Evolutionary conservation across 768 basidiomycete genomes (phyloP).

Genomic region (Leccinum subtestaceum): DNA sequence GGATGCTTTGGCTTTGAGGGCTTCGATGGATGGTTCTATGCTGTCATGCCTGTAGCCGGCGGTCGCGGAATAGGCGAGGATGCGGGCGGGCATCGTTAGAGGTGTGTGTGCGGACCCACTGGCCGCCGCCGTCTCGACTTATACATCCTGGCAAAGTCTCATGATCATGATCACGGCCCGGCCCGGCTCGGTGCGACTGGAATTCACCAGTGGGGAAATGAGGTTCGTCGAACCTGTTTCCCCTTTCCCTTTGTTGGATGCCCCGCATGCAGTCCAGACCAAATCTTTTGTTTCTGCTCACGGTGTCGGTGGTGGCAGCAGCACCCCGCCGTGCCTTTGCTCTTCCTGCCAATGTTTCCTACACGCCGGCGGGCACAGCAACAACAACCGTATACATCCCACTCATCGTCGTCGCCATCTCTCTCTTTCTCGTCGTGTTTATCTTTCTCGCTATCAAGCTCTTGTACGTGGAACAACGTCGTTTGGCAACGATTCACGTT

Average conservation of each 20-base stretch:
- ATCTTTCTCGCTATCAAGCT: slow-evolving; percentile 22
- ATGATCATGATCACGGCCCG: not conserved
- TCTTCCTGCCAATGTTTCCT: slow-evolving; percentile 7
- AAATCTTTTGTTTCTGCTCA: not conserved
- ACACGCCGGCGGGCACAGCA: not conserved
- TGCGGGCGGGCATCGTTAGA: slow-evolving; percentile 28
- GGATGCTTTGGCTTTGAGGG: slow-evolving; percentile 45
- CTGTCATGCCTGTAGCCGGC: slow-evolving; percentile 68
- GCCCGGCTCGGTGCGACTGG: slow-evolving; percentile 5
- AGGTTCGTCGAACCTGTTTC: not conserved
- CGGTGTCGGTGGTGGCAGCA: not conserved
- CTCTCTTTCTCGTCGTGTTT: slow-evolving; percentile 16
- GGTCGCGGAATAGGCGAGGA: slow-evolving; percentile 65
- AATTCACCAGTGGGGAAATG: slow-evolving; percentile 11
- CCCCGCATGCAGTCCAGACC: not conserved
- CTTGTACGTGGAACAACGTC: slow-evolving; percentile 30
- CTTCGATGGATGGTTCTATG: slow-evolving; percentile 66
- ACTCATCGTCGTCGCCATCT: slow-evolving; percentile 12
- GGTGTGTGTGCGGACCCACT: not conserved
- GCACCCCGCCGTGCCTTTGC: slow-evolving; percentile 10
- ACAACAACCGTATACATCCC: slow-evolving; percentile 7
- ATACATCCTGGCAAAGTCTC: not conserved
- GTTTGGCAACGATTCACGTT: slow-evolving; percentile 26
- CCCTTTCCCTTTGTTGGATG: not conserved
- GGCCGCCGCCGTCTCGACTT: not conserved